These are phyloP conservation scores for Tetracentron sinense DNA, from an alignment of 164 flowering plant genomes.

Conservation along the genomic window DNA sequence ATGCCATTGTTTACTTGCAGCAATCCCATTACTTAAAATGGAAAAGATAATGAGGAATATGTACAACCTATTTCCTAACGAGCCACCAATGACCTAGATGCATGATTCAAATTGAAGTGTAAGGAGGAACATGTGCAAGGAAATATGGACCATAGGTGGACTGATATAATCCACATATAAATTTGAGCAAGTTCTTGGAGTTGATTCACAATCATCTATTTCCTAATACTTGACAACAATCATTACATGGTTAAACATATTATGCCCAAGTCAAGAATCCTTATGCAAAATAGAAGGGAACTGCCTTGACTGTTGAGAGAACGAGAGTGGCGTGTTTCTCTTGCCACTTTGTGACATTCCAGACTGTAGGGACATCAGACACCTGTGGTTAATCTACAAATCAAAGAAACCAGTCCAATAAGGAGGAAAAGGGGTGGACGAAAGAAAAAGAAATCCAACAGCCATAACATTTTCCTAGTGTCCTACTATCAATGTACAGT, in stretches of 20 bases:
- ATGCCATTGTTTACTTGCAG: too few relatives aligned
- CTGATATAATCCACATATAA: too few relatives aligned
- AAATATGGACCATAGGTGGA: too few relatives aligned
- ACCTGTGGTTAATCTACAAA: conserved; percentile 64
- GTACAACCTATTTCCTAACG: too few relatives aligned
- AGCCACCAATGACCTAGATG: too few relatives aligned
- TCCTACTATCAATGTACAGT: not conserved
- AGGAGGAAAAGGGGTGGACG: too few relatives aligned
- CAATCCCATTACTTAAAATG: too few relatives aligned
- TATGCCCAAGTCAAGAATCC: not conserved
- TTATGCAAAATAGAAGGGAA: conserved; percentile 1
- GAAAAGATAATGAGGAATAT: too few relatives aligned
- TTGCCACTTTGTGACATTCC: conserved; percentile 90
- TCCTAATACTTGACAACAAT: not conserved
- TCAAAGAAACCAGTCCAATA: conserved; percentile 3
- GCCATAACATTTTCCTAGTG: not conserved
- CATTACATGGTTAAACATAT: not conserved
- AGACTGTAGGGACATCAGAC: conserved; percentile 58
- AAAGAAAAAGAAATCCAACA: not conserved
- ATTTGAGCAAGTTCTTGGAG: too few relatives aligned
- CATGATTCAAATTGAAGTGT: too few relatives aligned
- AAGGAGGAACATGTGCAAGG: too few relatives aligned
- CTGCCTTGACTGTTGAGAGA: conserved; percentile 80
- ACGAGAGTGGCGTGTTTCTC: conserved; percentile 82
- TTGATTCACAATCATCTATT: not conserved